Evolutionary conservation across 2,329 filamentous ascomycete genomes (phyloP), one percentile per base, ranked within the genome.

Genomic region (Nannizzia gypsea): DNA sequence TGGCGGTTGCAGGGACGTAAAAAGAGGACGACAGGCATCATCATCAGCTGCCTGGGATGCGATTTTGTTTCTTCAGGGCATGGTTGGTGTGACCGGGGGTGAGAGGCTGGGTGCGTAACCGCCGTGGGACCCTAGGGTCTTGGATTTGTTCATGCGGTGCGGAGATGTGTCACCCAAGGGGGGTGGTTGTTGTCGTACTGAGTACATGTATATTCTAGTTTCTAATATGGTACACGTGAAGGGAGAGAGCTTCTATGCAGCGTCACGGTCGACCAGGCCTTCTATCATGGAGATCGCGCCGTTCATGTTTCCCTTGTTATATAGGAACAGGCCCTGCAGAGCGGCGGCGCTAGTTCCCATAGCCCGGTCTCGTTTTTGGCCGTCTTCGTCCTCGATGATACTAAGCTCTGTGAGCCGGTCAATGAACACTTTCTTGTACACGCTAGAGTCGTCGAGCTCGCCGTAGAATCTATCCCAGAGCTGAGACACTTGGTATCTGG

Each of bases 381-480:
- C 80, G 26, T 76, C 69, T 22, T 76, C 78, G 57, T 81, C 78
- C 17, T 83, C 81, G 58, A 95, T 83, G 26, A 96, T 73, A 0
- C 87, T 86, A 15, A 93, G 76, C 56, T 85, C 80, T 50, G 84
- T 80, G 11, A 95, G 81, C 62, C 82, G 83, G 22, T 78, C 70
- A 64, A 97, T 73, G 75, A 99, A 97, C 17, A 80, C 77, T 66
- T 81, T 75, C 67, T 84, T 84, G 20, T 84, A 81, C 4, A 75
- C 72, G 15, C 85, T 84, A 59, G 84, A 80, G 0, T 67, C 65
- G 68, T 96, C 91, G 24, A 89, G 77, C 36, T 95, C 89, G 3
- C 88, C 87, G 69, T 97, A 99, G 76, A 97, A 99, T 20, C 93
- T 84, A 72, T 95, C 87, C 90, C 92, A 99, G 76, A 99, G 88